Evolutionary conservation across 176 grass and related monocot genomes (phyloP), one percentile per base, ranked within the genome.

Genomic region (Hsuehochloa calcarea): DNA sequence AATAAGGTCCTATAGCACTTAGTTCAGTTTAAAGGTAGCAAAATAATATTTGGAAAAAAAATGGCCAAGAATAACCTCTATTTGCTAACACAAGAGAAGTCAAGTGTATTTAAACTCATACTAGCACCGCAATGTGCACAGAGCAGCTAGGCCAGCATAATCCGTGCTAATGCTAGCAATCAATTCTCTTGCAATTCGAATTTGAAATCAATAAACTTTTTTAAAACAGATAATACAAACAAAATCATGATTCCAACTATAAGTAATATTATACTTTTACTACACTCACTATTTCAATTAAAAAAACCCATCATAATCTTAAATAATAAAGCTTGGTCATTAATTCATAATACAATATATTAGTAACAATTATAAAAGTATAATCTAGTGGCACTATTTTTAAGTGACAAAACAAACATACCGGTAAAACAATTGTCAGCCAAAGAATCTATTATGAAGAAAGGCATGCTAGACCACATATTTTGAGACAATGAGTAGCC

Each of bases 31-130:
- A 50, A 16, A 69, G 34, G 31, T 14, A 69, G 52, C 51, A 62
- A 85, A 62, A 77, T 31, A 29, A 69, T 46, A 58, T 56, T 45
- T 37, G 26, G 14, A 10, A 51, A 80, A 59, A 19, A 16, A 65
- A 60, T 74, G 31, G 44, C 23, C 66, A 74, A 49, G 41, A 71
- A 77, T 35, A 67, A 77, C 46, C 10, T 29, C 16, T 62, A 84
- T 31, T 29, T 64, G 7, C 13, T 26, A 38, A 68, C 1, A 45
- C 15, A 19, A 58, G 56, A 64, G 50, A 43, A 12, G 23, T 12
- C 19, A 47, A 23, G 54, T 40, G 40, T 12, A 84, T 55, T 58
- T 31, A 79, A 44, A 56, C 26, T 79, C 51, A 34, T 56, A 11
- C 47, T 70, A 79, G 52, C 20, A 47, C 1, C 0, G 0, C 1